These are phyloP conservation scores for Daldinia vernicosa DNA, from an alignment of 495 filamentous ascomycete species.

Conservation along the genomic window DNA sequence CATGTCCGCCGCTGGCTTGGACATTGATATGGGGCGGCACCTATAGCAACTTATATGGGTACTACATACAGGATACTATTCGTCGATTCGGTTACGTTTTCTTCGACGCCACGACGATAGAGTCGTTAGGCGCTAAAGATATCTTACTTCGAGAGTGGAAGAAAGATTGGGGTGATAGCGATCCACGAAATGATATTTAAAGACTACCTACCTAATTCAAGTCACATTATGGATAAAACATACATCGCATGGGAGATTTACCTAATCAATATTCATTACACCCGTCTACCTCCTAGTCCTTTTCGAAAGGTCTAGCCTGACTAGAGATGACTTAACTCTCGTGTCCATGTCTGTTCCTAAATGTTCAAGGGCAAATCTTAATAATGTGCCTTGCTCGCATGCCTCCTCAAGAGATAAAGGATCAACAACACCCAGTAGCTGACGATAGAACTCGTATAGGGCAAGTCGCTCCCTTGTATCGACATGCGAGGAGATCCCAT, in stretches of 20 bases:
- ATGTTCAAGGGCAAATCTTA: not conserved
- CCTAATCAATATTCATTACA: not conserved
- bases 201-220: not conserved
- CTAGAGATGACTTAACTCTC: not conserved
- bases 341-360: not conserved
- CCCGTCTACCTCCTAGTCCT: not conserved
- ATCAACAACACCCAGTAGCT: not conserved
- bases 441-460: slow-evolving; percentile 6
- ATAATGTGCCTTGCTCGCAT: not conserved
- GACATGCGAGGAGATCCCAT: not conserved
- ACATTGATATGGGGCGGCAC: not conserved
- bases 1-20: not conserved
- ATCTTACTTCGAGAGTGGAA: not conserved
- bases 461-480: not conserved
- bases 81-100: not conserved
- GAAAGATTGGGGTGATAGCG: not conserved
- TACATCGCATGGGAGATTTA: not conserved
- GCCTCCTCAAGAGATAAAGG: not conserved
- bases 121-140: not conserved
- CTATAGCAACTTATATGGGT: not conserved
- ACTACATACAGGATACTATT: not conserved
- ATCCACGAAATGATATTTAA: not conserved
- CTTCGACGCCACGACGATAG: not conserved
- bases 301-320: not conserved
- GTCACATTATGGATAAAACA: too few relatives aligned